Conservation (phyloP, 192 early-diverging fungal species). For the Entomortierella lignicola region DNA sequence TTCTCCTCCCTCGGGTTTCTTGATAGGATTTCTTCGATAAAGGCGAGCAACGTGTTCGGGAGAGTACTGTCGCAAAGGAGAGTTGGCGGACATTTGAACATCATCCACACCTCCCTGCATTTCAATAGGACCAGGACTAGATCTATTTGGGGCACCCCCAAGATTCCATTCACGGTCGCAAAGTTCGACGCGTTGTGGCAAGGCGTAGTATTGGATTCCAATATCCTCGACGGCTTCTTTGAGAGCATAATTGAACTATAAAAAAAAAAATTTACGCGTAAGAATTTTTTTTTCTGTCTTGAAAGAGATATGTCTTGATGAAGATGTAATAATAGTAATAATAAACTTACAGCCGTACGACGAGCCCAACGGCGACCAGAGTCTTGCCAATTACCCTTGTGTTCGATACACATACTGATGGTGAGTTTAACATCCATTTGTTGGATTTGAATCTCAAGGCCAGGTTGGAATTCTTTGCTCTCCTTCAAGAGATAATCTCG, state of each 20-base stretch:
- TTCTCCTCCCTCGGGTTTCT: constrained; percentile 27
- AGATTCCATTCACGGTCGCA: constrained; percentile 17
- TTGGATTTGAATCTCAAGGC: constrained; percentile 71
- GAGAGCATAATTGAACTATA: constrained; percentile 45
- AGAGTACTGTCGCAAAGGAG: constrained; percentile 33
- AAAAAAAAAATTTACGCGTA: background rate
- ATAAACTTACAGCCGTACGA: constrained; percentile 26
- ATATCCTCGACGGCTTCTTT: constrained; percentile 51
- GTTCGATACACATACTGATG: constrained; percentile 73
- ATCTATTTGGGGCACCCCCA: too few species aligned
- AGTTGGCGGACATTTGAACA: constrained; percentile 17
- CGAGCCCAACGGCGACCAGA: constrained; percentile 57
- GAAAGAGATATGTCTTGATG: too few species aligned
- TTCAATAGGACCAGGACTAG: too few species aligned
- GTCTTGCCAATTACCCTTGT: constrained; percentile 88
- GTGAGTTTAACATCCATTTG: constrained; percentile 71
- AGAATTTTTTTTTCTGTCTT: too few species aligned
- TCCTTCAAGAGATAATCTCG: constrained; percentile 67
- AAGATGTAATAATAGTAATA: background rate
- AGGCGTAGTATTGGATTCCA: constrained; percentile 44
- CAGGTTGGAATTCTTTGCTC: constrained; percentile 62
- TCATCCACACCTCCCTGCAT: background rate
- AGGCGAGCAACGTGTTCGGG: constrained; percentile 39
- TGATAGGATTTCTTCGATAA: constrained; percentile 33
- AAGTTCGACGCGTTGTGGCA: constrained; percentile 43